A percentile compares a stretch with the other conserved stretches of the same genome.
Evolutionary conservation across 129 eudicot species (phyloP).

Genomic region (Dittrichia graveolens): DNA sequence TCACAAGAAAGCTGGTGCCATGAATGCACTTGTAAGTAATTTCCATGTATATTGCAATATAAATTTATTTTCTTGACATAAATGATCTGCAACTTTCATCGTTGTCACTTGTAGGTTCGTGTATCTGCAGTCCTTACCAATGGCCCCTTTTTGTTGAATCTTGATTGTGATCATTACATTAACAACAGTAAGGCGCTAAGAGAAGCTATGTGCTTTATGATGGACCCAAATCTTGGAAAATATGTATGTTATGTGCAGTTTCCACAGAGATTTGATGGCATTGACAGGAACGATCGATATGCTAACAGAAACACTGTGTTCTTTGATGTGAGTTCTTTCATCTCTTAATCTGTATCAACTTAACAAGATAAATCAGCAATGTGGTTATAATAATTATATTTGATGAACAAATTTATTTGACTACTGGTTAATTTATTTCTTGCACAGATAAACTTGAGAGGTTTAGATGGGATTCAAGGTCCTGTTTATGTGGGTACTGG

Average conservation of each 20-base stretch:
- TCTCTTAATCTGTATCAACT: slow-evolving; percentile 2
- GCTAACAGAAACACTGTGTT: slow-evolving; percentile 98
- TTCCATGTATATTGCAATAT: background rate
- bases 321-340: slow-evolving; percentile 81
- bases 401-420: slow-evolving; percentile 10
- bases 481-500: slow-evolving; percentile 99
- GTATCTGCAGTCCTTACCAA: slow-evolving; percentile 99
- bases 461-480: slow-evolving; percentile 99
- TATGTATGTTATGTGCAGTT: slow-evolving; percentile 98
- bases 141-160: slow-evolving; percentile 98
- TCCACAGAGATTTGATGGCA: slow-evolving; percentile 99
- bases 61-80: background rate
- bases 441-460: slow-evolving; percentile 94
- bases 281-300: slow-evolving; percentile 95
- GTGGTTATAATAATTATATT: background rate
- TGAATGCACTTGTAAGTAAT: slow-evolving; percentile 88
- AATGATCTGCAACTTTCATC: slow-evolving; percentile 17
- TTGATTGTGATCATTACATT: slow-evolving; percentile 99
- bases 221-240: slow-evolving; percentile 99
- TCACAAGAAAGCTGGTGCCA: slow-evolving; percentile 99
- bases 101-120: slow-evolving; percentile 71
- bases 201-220: slow-evolving; percentile 98
- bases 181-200: slow-evolving; percentile 97
- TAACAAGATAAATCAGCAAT: background rate
- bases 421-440: background rate